Evolutionary conservation across 768 basidiomycete species (phyloP), one percentile per base, ranked within the genome.

Genomic region (Suillus luteus): DNA sequence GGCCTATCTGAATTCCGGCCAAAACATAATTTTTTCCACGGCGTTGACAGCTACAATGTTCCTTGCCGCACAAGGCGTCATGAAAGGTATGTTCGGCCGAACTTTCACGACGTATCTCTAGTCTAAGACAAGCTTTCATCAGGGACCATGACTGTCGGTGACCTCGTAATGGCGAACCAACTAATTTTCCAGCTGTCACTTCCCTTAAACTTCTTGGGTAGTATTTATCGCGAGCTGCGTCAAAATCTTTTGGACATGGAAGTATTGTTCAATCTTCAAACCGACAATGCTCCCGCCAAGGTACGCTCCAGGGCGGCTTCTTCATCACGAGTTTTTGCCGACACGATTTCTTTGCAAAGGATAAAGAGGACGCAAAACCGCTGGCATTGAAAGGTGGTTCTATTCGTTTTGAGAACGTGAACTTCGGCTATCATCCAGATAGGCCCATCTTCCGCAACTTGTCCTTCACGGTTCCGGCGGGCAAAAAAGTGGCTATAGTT

Each of bases 131-230:
- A 65, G 2, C 31, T 48, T 37, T 12, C 12, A 35, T 14, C 66
- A 96, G 96, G 95, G 9, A 94, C 93, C 0, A 99, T 99, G 96
- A 97, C 96, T 5, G 86, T 99, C 27, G 97, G 97, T 9, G 97
- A 99, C 71, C 85, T 99, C 15, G 97, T 99, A 68, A 99, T 99
- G 96, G 91, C 97, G 69, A 99, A 99, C 76, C 96, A 98, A 72
- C 84, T 99, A 31, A 95, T 99, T 40, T 99, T 99, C 81, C 97
- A 99, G 72, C 80, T 99, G 0, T 97, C 95, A 0, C 79, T 99
- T 38, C 97, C 97, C 4, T 86, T 99, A 65, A 99, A 99, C 77
- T 99, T 99, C 78, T 80, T 99, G 64, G 97, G 94, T 1, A 93
- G 95, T 2, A 96, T 99, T 59, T 99, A 99, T 71, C 93, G 97